These are phyloP conservation scores for Nigrospora sphaerica DNA, from an alignment of 2,329 filamentous ascomycete species.

Conservation along the genomic window DNA sequence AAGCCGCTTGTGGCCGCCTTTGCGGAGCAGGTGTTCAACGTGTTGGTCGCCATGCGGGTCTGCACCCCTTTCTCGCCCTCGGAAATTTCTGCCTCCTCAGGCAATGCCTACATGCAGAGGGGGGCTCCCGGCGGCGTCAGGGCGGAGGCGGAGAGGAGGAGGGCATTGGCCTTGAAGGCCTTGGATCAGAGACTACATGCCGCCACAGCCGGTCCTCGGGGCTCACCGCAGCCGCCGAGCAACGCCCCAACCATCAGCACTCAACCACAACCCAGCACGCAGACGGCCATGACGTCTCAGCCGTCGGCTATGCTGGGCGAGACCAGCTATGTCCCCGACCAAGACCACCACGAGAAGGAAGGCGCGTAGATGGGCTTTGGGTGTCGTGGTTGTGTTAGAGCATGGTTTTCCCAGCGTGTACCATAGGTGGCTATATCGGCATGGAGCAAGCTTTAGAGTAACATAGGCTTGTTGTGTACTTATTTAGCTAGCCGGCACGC, in stretches of 20 bases:
- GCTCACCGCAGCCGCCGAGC: constrained; percentile 30
- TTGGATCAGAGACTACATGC: constrained; percentile 86
- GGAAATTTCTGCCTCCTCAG: constrained; percentile 69
- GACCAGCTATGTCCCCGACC: constrained; percentile 63
- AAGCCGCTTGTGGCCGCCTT: constrained; percentile 72
- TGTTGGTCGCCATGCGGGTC: constrained; percentile 67
- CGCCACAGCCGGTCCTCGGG: constrained; percentile 51
- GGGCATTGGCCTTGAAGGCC: constrained; percentile 83
- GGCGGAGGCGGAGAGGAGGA: constrained; percentile 84
- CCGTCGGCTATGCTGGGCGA: constrained; percentile 55
- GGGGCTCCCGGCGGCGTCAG: constrained; percentile 62
- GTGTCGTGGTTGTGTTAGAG: not conserved
- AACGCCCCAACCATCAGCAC: constrained; percentile 47
- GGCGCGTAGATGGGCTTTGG: constrained; percentile 8
- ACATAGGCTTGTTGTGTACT: too few species aligned
- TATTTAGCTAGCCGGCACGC: too few species aligned
- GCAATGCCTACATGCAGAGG: constrained; percentile 50
- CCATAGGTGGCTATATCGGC: not conserved
- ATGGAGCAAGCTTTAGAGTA: not conserved
- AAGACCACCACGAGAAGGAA: constrained; percentile 34
- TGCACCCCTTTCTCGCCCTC: constrained; percentile 81
- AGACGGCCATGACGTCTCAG: constrained; percentile 51
- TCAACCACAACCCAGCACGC: constrained; percentile 47
- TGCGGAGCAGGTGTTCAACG: constrained; percentile 66
- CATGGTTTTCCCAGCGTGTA: not conserved